Evolutionary conservation across 2,329 filamentous ascomycete genomes (phyloP), one percentile per base, ranked within the genome.

Genomic region (Chaetomium strumarium): DNA sequence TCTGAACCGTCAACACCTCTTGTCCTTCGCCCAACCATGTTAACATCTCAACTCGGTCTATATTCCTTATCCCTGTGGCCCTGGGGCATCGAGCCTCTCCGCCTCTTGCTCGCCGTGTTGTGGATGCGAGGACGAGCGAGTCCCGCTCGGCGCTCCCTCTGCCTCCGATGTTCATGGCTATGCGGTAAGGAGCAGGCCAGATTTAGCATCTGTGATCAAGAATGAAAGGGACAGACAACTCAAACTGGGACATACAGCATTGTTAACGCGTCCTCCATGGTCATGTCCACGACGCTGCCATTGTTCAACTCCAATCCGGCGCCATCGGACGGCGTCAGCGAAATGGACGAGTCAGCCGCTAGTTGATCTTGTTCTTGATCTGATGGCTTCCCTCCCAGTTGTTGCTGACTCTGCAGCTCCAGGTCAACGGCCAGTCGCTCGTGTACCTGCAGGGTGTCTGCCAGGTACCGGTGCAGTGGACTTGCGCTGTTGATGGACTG

Each of bases 21-120:
- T n/a, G n/a, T n/a, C n/a, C n/a, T n/a, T 24, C 4, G 24, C 24
- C 24, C 24, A 24, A 24, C 7, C 24, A 4, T 4, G 24, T 24
- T 24, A 7, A 42, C 19, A 3, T n/a, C 10, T 46, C 42, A 45
- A 9, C 16, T 5, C 42, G 6, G 16, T 16, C 36, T 40, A 4
- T 36, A n/a, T 17, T 7, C 34, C 41, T 51, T 51, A 14, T 45
- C 41, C 42, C 12, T 51, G 33, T 45, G 49, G 9, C 49, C 49
- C 3, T 33, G 24, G 7, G 16, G 24, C 3, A 29, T 16, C 12
- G 41, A 51, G 11, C 16, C 24, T 20, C 33, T 31, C 8, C 5
- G 10, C 14, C 47, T 36, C 33, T 38, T 38, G 19, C 36, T 7
- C 5, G 14, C 1, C 0, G 1, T 14, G 19, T 30, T 34, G 24